These are phyloP conservation scores for Microbotryum violaceum DNA, from an alignment of 1,284 basidiomycete species.

Conservation along the genomic window DNA sequence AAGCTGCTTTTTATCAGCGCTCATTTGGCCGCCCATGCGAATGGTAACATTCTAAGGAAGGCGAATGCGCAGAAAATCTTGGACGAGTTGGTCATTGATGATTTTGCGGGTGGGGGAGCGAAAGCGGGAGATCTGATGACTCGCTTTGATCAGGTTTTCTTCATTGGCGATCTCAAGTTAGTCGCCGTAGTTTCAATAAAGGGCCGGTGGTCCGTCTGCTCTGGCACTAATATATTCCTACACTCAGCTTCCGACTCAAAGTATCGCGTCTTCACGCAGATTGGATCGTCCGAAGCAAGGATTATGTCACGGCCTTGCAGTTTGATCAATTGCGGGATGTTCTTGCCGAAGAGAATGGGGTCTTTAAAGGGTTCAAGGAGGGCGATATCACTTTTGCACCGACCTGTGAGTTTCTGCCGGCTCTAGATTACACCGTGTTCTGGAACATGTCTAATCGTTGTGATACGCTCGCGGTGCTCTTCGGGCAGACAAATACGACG, in stretches of 20 bases:
- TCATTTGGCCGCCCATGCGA: constrained; percentile 71
- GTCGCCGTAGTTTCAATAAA: not conserved
- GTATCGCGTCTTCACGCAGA: constrained; percentile 49
- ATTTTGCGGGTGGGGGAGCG: constrained; percentile 40
- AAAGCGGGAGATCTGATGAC: constrained; percentile 57
- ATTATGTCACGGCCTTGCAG: constrained; percentile 42
- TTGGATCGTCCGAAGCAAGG: constrained; percentile 49
- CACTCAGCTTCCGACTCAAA: constrained; percentile 47
- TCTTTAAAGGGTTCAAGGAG: constrained; percentile 57
- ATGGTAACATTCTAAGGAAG: constrained; percentile 10
- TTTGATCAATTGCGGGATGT: constrained; percentile 71
- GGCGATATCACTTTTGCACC: constrained; percentile 64
- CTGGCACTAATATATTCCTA: not conserved
- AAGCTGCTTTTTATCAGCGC: constrained; percentile 77
- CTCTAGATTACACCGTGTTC: not conserved
- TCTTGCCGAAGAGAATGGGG: constrained; percentile 52
- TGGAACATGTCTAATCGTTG: not conserved
- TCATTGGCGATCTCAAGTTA: constrained; percentile 58
- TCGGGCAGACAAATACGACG: constrained; percentile 22
- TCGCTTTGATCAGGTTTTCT: constrained; percentile 71
- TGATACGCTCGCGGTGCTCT: not conserved
- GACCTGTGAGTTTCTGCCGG: constrained; percentile 17
- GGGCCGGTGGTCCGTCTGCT: not conserved
- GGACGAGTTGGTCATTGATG: constrained; percentile 47
- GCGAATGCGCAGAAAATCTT: constrained; percentile 46